phyloP scores from a whole-genome alignment of 2,329 filamentous ascomycete genomes.

The Aspergillus sp. region DNA sequence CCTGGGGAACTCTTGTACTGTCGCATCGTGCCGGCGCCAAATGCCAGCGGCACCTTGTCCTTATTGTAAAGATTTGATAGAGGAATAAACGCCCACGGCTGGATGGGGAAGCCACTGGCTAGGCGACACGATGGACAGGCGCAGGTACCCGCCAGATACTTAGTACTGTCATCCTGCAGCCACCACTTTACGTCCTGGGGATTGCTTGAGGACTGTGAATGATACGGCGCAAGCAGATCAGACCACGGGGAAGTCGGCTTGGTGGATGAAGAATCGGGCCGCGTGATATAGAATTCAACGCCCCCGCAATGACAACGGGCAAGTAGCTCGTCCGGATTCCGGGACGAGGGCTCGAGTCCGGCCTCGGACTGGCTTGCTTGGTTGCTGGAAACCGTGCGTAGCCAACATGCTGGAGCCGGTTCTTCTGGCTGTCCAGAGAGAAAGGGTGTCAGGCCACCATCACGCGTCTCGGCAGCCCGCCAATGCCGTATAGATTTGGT shows the following conservation, averaged over 20 bases:
- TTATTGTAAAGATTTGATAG: slow-evolving; percentile 57
- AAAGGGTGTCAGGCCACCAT: slow-evolving; percentile 33
- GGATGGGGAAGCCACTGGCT: slow-evolving; percentile 62
- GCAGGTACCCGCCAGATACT: slow-evolving; percentile 63
- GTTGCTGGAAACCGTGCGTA: slow-evolving; percentile 14
- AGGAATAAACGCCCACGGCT: slow-evolving; percentile 67
- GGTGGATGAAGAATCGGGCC: slow-evolving; percentile 52
- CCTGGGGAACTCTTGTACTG: slow-evolving; percentile 56
- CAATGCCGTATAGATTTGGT: slow-evolving; percentile 31
- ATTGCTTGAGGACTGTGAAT: slow-evolving; percentile 46
- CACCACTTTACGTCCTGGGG: slow-evolving; percentile 60
- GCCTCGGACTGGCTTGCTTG: background rate
- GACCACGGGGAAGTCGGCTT: slow-evolving; percentile 52
- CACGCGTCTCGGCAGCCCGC: slow-evolving; percentile 27
- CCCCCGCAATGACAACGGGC: slow-evolving; percentile 58
- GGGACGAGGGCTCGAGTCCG: background rate
- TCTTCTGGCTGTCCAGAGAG: slow-evolving; percentile 24
- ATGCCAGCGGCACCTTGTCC: slow-evolving; percentile 35
- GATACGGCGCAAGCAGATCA: slow-evolving; percentile 56
- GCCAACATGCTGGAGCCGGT: slow-evolving; percentile 22
- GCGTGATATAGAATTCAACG: slow-evolving; percentile 59
- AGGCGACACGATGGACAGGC: slow-evolving; percentile 64
- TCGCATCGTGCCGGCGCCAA: slow-evolving; percentile 50
- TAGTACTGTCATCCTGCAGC: slow-evolving; percentile 50
- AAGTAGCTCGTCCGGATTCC: slow-evolving; percentile 34